Evolutionary conservation across 768 basidiomycete species (phyloP).

Genomic region (Boletellus ananiceps): DNA sequence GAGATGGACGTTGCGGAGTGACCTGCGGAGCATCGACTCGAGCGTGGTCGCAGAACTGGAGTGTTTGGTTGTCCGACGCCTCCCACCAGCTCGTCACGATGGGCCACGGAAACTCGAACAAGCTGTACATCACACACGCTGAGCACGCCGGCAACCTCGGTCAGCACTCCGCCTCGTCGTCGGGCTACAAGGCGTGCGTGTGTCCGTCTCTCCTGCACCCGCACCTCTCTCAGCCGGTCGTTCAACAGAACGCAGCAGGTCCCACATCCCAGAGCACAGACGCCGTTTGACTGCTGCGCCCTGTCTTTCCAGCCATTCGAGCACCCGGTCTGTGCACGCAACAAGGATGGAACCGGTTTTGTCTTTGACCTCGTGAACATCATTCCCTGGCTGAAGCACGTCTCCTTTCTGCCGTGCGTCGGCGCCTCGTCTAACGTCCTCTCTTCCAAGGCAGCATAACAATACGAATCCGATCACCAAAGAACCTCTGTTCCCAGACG

Average conservation of each 20-base stretch:
- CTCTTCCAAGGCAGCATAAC: conserved; percentile 61
- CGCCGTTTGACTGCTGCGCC: conserved; percentile 89
- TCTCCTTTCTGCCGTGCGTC: conserved; percentile 11
- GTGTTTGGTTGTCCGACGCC: conserved; percentile 5
- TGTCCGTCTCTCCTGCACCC: conserved; percentile 2
- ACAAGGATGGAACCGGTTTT: conserved; percentile 69
- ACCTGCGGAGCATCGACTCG: conserved; percentile 27
- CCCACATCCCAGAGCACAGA: conserved; percentile 57
- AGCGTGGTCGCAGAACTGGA: too few relatives aligned
- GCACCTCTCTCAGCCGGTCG: conserved; percentile 1
- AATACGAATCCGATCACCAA: conserved; percentile 78
- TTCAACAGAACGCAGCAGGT: conserved; percentile 59
- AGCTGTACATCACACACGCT: conserved; percentile 85
- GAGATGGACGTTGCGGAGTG: conserved; percentile 21
- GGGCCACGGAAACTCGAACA: conserved; percentile 85
- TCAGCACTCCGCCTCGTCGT: conserved; percentile 77
- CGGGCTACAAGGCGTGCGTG: conserved; percentile 64
- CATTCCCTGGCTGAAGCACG: conserved; percentile 90
- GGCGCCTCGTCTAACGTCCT: conserved; percentile 8
- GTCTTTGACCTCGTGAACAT: conserved; percentile 93
- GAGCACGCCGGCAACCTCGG: conserved; percentile 81
- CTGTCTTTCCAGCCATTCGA: conserved; percentile 87
- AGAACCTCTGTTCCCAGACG: conserved; percentile 61
- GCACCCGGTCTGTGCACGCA: conserved; percentile 84
- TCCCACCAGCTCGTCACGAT: conserved; percentile 31